These are phyloP conservation scores for Hirschioporus abietinus DNA, from an alignment of 768 basidiomycete genomes.

Conservation along the genomic window DNA sequence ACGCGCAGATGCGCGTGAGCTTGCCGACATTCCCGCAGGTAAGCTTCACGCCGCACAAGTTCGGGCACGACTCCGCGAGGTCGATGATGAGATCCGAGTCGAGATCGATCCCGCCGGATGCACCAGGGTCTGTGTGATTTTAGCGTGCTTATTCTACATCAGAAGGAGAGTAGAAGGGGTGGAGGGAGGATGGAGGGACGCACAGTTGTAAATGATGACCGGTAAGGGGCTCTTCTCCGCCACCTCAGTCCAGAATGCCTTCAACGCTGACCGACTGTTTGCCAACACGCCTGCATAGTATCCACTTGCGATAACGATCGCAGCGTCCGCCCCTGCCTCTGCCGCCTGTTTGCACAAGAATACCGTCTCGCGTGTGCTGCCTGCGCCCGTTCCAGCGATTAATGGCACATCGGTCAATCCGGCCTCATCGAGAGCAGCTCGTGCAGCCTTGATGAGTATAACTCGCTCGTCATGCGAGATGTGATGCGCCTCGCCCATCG, in stretches of 20 bases:
- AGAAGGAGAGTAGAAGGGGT: not conserved
- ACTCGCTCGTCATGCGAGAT: slow-evolving; percentile 62
- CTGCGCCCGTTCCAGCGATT: slow-evolving; percentile 78
- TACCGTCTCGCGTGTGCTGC: slow-evolving; percentile 80
- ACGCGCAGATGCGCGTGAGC: slow-evolving; percentile 74
- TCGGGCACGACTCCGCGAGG: slow-evolving; percentile 69
- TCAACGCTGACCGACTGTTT: slow-evolving; percentile 59
- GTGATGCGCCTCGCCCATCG: slow-evolving; percentile 85
- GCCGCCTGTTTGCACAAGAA: slow-evolving; percentile 73
- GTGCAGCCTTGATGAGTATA: slow-evolving; percentile 56
- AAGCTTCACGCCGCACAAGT: slow-evolving; percentile 83
- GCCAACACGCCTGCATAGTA: slow-evolving; percentile 80
- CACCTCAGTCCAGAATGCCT: slow-evolving; percentile 74
- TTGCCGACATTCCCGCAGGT: slow-evolving; percentile 95
- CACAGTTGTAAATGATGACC: slow-evolving; percentile 85
- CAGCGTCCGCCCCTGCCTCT: slow-evolving; percentile 79
- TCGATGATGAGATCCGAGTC: slow-evolving; percentile 85
- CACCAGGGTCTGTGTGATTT: slow-evolving; percentile 62
- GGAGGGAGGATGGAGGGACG: slow-evolving; percentile 22
- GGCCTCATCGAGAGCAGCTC: slow-evolving; percentile 64
- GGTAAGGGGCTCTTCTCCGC: slow-evolving; percentile 79
- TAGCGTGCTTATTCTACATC: not conserved
- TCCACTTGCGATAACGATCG: slow-evolving; percentile 80
- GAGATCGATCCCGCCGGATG: slow-evolving; percentile 84
- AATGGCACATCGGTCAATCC: slow-evolving; percentile 57